Evolutionary conservation across 2,329 filamentous ascomycete genomes (phyloP).

Genomic region (Talaromyces pinophilus): DNA sequence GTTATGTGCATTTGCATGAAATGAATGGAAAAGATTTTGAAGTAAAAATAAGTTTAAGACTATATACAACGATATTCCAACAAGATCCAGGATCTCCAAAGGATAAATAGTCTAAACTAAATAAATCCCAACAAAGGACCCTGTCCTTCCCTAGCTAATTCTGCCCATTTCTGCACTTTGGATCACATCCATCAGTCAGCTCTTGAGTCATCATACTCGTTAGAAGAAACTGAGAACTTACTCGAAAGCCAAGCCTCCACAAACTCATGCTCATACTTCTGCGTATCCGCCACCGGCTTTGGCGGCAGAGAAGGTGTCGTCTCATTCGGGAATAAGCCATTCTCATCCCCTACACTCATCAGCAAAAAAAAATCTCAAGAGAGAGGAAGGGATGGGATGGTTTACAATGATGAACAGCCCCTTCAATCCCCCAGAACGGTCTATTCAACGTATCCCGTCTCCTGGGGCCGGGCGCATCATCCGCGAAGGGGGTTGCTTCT

Average conservation of each 20-base stretch:
- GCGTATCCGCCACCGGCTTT: constrained; percentile 47
- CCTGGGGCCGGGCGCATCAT: constrained; percentile 53
- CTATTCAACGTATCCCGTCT: constrained; percentile 62
- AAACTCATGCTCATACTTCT: constrained; percentile 49
- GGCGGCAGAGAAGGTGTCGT: constrained; percentile 53
- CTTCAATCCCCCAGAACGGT: constrained; percentile 69
- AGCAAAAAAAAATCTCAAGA: background rate
- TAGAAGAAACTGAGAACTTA: constrained; percentile 16
- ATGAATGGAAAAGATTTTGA: background rate
- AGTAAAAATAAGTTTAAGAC: background rate
- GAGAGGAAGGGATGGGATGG: background rate
- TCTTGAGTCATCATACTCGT: background rate
- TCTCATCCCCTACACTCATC: constrained; percentile 47
- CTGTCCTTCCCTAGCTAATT: background rate
- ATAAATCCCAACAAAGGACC: background rate
- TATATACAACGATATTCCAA: background rate
- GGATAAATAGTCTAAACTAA: background rate
- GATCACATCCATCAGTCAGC: background rate
- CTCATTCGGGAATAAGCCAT: constrained; percentile 54
- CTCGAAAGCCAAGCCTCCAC: constrained; percentile 54
- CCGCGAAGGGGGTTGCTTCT: constrained; percentile 69
- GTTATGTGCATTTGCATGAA: background rate
- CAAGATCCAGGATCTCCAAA: background rate
- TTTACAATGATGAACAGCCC: constrained; percentile 25
- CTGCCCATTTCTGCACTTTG: background rate